phyloP scores from a whole-genome alignment of 352 stramenopile species.

The Globisporangium lucens region DNA sequence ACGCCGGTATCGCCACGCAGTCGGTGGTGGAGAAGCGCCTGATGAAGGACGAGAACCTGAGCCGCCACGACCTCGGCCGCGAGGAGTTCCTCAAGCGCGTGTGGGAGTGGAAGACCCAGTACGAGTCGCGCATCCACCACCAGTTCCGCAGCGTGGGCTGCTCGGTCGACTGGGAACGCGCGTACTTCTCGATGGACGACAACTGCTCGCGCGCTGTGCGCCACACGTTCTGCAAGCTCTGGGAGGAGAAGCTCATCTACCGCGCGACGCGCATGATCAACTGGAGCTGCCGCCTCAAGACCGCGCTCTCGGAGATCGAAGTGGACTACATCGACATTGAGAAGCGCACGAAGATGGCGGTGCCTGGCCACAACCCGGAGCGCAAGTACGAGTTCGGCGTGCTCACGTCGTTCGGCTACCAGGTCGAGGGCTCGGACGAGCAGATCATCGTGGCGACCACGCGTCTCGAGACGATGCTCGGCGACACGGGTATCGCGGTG shows the following conservation, averaged over 20 bases:
- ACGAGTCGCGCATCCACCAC: conserved; percentile 83
- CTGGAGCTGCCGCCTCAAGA: conserved; percentile 99
- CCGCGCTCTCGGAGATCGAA: conserved; percentile 94
- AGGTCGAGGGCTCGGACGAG: conserved; percentile 89
- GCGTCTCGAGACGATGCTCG: conserved; percentile 99
- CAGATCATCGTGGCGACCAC: conserved; percentile 90
- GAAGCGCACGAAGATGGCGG: conserved; percentile 92
- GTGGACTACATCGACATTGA: conserved; percentile 99
- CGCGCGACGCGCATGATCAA: conserved; percentile 98
- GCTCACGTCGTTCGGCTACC: conserved; percentile 97
- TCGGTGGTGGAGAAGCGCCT: conserved; percentile 89
- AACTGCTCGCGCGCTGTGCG: conserved; percentile 96
- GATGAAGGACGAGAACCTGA: conserved; percentile 79
- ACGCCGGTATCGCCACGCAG: conserved; percentile 99
- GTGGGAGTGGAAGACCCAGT: conserved; percentile 97
- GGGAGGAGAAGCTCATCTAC: conserved; percentile 96
- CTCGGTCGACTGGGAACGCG: conserved; percentile 96
- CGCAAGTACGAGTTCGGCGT: conserved; percentile 99
- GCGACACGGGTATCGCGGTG: conserved; percentile 97
- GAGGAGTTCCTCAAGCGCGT: conserved; percentile 94
- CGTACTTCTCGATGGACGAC: conserved; percentile 99
- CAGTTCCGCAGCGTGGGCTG: conserved; percentile 91
- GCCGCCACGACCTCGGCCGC: conserved; percentile 86
- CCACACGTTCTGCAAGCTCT: conserved; percentile 95
- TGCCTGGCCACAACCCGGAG: conserved; percentile 95